Evolutionary conservation across 306 rosid species (phyloP), one percentile per base, ranked within the genome.

Genomic region (Malus fusca): DNA sequence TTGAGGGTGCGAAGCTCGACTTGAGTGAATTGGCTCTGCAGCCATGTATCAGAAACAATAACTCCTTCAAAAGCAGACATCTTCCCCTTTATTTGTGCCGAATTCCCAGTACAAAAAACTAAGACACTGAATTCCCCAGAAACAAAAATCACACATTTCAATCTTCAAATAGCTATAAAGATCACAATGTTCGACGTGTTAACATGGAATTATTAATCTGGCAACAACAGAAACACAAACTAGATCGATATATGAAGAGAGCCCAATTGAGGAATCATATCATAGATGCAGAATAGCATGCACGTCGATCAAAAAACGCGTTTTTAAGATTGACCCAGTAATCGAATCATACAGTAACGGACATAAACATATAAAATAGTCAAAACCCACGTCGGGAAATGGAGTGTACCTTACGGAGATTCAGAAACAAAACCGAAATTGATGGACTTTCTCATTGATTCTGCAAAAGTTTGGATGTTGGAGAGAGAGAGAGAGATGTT

Each of bases 11-110:
- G 90, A 73, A 96, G 97, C 84, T 92, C 99, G 76, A 96, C 99
- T 92, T 96, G 99, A 58, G 99, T 96, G 92, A 96, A 96, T 83
- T 92, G 98, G 87, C 92, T 87, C 82, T 96, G 99, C 56, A 96
- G 97, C 93, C 85, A 81, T 81, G 90, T 84, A 85, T 96, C 99
- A 82, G 97, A 89, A 86, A 96, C 96, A 76, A 96, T 60, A 72
- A 96, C 99, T 30, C 99, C 99, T 75, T 84, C 97, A 75, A 87
- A 96, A 80, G 96, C 51, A 74, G 99, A 96, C 99, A 96, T 92
- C 72, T 81, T 89, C 71, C 68, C 78, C 75, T 79, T 56, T 71
- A 71, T 83, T 71, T 83, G 73, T n/a, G 74, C 73, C 72, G 61
- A 79, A 59, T 40, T 58, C 46, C 75, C 75, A 77, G 76, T 78